Evolutionary conservation across 768 basidiomycete species (phyloP).

Genomic region (Pisolithus tinctorius): DNA sequence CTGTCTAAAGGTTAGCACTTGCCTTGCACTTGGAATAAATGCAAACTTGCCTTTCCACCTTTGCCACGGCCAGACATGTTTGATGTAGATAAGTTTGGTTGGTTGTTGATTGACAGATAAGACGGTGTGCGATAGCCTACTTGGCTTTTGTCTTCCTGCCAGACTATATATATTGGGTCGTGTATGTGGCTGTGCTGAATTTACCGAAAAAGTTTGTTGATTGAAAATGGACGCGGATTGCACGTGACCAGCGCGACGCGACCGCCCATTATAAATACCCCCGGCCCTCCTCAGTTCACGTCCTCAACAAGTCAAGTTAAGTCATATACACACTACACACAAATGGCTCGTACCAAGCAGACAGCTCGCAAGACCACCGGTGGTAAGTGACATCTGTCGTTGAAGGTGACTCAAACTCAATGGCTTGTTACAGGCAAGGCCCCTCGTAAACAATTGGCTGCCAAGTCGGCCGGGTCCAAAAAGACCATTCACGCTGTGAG

Average conservation of each 20-base stretch:
- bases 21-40: not conserved
- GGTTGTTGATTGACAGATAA: not conserved
- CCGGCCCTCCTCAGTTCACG: no score
- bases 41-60: conserved; percentile 53
- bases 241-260: conserved; percentile 28
- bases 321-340: no score
- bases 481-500: conserved; percentile 38
- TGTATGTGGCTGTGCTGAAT: conserved; percentile 23
- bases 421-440: conserved; percentile 39
- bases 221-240: not conserved
- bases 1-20: conserved; percentile 9
- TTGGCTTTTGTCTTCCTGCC: conserved; percentile 1
- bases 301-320: no score
- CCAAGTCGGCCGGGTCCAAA: conserved; percentile 57
- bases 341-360: conserved; percentile 72
- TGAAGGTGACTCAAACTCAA: not conserved
- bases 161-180: conserved; percentile 3
- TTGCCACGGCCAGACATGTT: conserved; percentile 86
- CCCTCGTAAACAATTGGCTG: conserved; percentile 66
- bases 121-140: conserved; percentile 1
- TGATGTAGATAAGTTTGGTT: not conserved
- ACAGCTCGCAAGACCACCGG: conserved; percentile 73
- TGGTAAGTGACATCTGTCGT: conserved; percentile 33
- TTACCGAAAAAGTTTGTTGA: conserved; percentile 19
- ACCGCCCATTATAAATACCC: conserved; percentile 12